Base-by-base conservation (phyloP, 2,329 filamentous ascomycete species). In the Rhinocladiella mackenziei region DNA sequence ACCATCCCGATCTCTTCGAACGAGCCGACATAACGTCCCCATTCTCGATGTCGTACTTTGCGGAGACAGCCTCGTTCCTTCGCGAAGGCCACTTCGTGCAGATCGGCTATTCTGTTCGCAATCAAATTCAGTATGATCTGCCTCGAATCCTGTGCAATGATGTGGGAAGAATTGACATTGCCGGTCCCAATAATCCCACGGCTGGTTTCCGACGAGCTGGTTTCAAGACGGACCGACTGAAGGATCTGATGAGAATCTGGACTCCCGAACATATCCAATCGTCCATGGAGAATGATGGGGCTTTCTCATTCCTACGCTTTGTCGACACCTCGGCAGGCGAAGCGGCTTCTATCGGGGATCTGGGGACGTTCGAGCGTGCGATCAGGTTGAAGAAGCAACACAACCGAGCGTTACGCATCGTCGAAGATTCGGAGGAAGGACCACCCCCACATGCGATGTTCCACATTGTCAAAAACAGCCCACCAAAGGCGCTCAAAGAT, bases 1-100 rank as follows among this genome's bases (percentile, higher is more conserved):
- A 98, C 62, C 92, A 98, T 63, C 92, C 92, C 0, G 92, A 98
- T 67, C 69, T 98, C 23, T 98, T 98, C 57, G 89, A 98, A 66
- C 84, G 92, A 33, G 89, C 91, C 7, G 91, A 97, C 50, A 94
- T 88, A 6, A 83, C 79, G 17, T 95, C 89, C 6, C 88, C 92
- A 0, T 83, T 91, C 58, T 84, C 87, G 1, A 81, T 84, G 57
- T 80, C 82, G n/a, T 80, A 84, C 62, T 98, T 91, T 66, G 92
- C 89, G 10, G 92, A 98, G 70, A 96, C 91, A 0, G 89, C 87
- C 0, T 96, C 89, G 0, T 97, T 98, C 65, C 74, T 96, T 56
- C 85, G 92, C 15, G 92, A 98, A 64, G 89, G 91, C 5, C 77
- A 73, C 48, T 82, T 83, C 50, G 77, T 97, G 38, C 73, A 84